phyloP scores from a whole-genome alignment of 2,329 filamentous ascomycete species.

The Penicillium aurantiogriseum region DNA sequence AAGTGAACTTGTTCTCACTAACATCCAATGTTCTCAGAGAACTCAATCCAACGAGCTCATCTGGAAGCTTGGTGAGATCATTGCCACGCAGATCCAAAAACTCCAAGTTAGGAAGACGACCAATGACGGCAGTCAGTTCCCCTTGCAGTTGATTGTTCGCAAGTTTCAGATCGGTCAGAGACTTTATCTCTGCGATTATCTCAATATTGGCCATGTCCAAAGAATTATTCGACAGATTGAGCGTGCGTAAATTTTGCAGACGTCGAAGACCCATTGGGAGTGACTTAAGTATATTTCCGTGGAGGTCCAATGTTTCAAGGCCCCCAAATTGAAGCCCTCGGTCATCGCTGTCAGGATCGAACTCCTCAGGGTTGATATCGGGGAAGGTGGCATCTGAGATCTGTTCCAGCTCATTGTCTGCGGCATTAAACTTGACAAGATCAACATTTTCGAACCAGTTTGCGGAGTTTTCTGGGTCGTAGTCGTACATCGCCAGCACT shows the following conservation, averaged over 20 bases:
- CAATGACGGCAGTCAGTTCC: constrained; percentile 62
- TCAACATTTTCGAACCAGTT: constrained; percentile 93
- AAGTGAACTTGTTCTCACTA: constrained; percentile 71
- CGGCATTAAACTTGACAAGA: constrained; percentile 76
- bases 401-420: constrained; percentile 80
- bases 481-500: constrained; percentile 86
- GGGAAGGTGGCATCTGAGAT: constrained; percentile 77
- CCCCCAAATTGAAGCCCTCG: constrained; percentile 76
- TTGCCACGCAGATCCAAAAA: constrained; percentile 80
- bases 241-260: constrained; percentile 69
- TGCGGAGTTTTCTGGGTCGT: constrained; percentile 63
- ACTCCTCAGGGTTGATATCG: constrained; percentile 58
- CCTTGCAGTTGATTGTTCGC: constrained; percentile 74
- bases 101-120: constrained; percentile 68
- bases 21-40: constrained; percentile 75
- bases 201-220: constrained; percentile 71
- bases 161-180: constrained; percentile 76
- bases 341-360: constrained; percentile 64
- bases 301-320: constrained; percentile 77
- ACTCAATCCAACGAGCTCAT: constrained; percentile 63
- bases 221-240: constrained; percentile 84
- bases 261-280: constrained; percentile 74
- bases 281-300: constrained; percentile 73
- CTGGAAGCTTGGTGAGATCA: constrained; percentile 68
- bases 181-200: constrained; percentile 68